Conservation (phyloP, 805 yeast genomes). For the Ogataea wickerhamii region DNA sequence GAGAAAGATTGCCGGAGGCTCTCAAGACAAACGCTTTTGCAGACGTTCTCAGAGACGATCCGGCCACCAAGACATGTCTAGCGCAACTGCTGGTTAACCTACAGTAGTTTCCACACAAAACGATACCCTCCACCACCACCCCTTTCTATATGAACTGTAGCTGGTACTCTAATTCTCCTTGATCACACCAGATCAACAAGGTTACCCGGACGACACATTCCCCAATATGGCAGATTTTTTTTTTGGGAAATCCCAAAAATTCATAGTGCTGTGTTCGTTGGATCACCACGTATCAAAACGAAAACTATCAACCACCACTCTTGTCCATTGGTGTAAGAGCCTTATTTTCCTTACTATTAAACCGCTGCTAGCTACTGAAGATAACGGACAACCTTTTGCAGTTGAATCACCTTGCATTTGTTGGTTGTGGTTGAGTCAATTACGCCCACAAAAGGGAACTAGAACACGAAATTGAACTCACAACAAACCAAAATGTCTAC, state of each 20-base stretch:
- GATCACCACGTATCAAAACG: slow-evolving; percentile 1
- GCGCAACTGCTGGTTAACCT: slow-evolving; percentile 72
- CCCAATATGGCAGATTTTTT: too few species aligned
- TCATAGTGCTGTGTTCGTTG: background rate
- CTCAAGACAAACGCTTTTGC: slow-evolving; percentile 84
- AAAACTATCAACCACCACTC: too few species aligned
- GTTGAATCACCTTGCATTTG: background rate
- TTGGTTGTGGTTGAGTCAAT: background rate
- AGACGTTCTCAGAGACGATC: slow-evolving; percentile 75
- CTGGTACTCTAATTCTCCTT: too few species aligned
- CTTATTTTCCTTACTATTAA: too few species aligned
- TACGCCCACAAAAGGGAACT: background rate
- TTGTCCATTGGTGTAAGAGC: too few species aligned
- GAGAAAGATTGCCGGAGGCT: slow-evolving; percentile 81
- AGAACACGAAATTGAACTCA: slow-evolving; percentile 6
- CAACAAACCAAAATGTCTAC: slow-evolving; percentile 60
- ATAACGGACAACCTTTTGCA: background rate
- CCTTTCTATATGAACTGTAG: too few species aligned
- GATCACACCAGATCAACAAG: too few species aligned
- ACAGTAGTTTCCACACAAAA: too few species aligned
- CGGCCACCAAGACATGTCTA: slow-evolving; percentile 81
- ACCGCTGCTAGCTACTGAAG: too few species aligned
- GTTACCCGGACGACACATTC: too few species aligned
- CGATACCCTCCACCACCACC: too few species aligned
- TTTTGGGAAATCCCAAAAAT: background rate